Percentiles rank a stretch among this genome's conserved stretches.
These are phyloP conservation scores for Neurospora discreta DNA, from an alignment of 495 filamentous ascomycete species.

Conservation along the genomic window DNA sequence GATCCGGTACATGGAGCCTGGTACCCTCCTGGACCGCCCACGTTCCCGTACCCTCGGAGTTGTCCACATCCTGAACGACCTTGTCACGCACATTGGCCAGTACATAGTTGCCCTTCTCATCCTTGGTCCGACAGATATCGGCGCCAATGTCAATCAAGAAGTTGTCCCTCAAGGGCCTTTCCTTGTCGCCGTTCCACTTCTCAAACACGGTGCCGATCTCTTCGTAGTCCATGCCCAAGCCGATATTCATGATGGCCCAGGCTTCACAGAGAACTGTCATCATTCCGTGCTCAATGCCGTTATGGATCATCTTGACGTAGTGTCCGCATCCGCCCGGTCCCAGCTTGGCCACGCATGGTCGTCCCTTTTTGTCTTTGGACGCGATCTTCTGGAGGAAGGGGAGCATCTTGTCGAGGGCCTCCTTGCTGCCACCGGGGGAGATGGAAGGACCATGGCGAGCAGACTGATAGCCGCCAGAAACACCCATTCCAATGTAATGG, in stretches of 20 bases:
- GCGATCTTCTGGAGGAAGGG: slow-evolving; percentile 48
- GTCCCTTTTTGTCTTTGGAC: slow-evolving; percentile 47
- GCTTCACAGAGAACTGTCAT: slow-evolving; percentile 40
- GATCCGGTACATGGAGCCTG: slow-evolving; percentile 49
- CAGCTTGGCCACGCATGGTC: slow-evolving; percentile 50
- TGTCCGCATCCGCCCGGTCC: slow-evolving; percentile 56
- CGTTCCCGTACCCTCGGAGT: slow-evolving; percentile 57
- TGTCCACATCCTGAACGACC: slow-evolving; percentile 61
- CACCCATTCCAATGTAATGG: slow-evolving; percentile 32
- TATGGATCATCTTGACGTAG: slow-evolving; percentile 72
- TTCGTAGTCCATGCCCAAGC: slow-evolving; percentile 48
- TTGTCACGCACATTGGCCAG: slow-evolving; percentile 61
- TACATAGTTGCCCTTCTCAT: slow-evolving; percentile 38
- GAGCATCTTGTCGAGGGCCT: neutral
- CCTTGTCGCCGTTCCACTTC: slow-evolving; percentile 41
- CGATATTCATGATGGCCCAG: slow-evolving; percentile 52
- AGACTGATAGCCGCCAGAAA: slow-evolving; percentile 58
- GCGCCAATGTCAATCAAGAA: slow-evolving; percentile 55
- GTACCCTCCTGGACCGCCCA: slow-evolving; percentile 55
- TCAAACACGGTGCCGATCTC: slow-evolving; percentile 51
- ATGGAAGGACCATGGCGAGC: slow-evolving; percentile 28
- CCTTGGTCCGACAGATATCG: slow-evolving; percentile 42
- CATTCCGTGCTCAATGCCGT: slow-evolving; percentile 69
- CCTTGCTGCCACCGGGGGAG: slow-evolving; percentile 28
- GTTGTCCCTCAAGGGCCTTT: slow-evolving; percentile 46